phyloP scores from a whole-genome alignment of 371 early-diverging fungal species.

The Ordospora colligata region DNA sequence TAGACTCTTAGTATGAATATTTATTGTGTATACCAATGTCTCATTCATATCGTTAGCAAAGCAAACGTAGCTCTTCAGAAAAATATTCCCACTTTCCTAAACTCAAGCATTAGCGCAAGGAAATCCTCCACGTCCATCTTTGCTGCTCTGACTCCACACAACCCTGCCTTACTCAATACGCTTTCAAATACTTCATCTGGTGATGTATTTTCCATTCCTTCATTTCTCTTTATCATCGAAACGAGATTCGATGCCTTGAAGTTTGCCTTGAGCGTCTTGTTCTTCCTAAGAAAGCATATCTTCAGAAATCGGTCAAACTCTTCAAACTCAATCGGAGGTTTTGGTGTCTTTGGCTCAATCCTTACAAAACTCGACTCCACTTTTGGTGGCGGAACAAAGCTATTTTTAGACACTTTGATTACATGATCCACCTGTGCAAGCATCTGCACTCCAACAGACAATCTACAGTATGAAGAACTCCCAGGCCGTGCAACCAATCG shows the following conservation, averaged over 20 bases:
- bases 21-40: no score
- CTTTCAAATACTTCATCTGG: constrained; percentile 24
- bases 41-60: not conserved
- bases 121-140: constrained; percentile 83
- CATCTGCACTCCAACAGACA: constrained; percentile 90
- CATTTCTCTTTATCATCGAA: constrained; percentile 62
- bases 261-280: constrained; percentile 80
- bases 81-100: constrained; percentile 56
- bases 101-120: constrained; percentile 61
- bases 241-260: constrained; percentile 69
- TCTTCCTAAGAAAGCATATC: constrained; percentile 83
- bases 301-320: constrained; percentile 94
- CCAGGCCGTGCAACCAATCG: constrained; percentile 90
- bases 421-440: constrained; percentile 85
- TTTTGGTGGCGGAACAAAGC: constrained; percentile 94
- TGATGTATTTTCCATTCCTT: constrained; percentile 63
- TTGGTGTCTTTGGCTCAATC: constrained; percentile 81
- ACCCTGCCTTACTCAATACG: constrained; percentile 22
- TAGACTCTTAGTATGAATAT: no score
- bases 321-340: constrained; percentile 79
- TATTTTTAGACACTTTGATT: constrained; percentile 87
- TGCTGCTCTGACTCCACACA: constrained; percentile 71
- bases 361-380: constrained; percentile 89
- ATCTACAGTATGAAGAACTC: constrained; percentile 78
- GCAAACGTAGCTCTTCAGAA: constrained; percentile 1